phyloP scores from a whole-genome alignment of 345 rosid genomes.

The Cardamine chenopodiifolia region DNA sequence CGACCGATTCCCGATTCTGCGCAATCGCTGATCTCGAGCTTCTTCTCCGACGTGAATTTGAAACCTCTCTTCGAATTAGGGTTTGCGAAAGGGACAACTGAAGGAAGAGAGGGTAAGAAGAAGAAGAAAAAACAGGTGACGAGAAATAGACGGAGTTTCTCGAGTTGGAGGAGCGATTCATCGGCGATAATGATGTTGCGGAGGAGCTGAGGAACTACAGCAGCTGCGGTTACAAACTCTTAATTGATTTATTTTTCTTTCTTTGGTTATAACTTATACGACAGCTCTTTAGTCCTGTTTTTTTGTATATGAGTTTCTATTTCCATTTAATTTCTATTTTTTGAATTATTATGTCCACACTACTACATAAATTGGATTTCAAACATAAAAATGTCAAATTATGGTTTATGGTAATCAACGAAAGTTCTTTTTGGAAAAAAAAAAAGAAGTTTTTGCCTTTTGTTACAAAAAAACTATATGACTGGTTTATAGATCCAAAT shows the following conservation, averaged over 20 bases:
- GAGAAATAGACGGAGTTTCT: constrained; percentile 54
- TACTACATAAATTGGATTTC: background rate
- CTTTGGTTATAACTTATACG: constrained; percentile 7
- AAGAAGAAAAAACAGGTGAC: constrained; percentile 60
- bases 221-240: constrained; percentile 47
- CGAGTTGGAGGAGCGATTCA: constrained; percentile 53
- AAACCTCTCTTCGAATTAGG: constrained; percentile 11
- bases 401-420: background rate
- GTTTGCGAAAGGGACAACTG: constrained; percentile 39
- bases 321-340: background rate
- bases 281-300: constrained; percentile 1
- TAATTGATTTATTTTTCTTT: background rate
- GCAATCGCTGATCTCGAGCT: constrained; percentile 25
- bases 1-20: constrained; percentile 66
- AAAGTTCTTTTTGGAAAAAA: background rate
- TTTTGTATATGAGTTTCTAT: background rate
- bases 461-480: background rate
- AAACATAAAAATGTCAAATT: background rate
- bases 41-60: background rate
- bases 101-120: constrained; percentile 61
- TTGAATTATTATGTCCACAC: no score
- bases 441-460: background rate
- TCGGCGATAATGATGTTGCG: constrained; percentile 62
- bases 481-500: background rate
- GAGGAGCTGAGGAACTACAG: constrained; percentile 61